Base-by-base conservation (phyloP, 2,329 filamentous ascomycete genomes). In the Cladophialophora immunda region DNA sequence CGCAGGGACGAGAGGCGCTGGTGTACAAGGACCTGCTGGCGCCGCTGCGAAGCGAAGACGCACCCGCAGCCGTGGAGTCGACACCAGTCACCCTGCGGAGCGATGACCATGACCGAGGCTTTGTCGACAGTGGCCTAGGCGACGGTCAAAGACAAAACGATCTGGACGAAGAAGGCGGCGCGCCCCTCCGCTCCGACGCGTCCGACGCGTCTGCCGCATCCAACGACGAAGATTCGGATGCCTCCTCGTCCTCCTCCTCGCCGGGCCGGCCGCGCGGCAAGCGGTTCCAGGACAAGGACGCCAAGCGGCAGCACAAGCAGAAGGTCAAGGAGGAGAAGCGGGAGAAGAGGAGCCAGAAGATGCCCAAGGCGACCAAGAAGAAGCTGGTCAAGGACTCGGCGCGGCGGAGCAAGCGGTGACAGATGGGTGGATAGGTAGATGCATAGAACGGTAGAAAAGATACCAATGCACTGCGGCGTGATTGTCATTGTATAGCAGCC, bases 361-460 rank as follows among this genome's bases (percentile, higher is more conserved):
- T 99, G 81, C 94, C 95, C 0, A 99, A 99, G 81, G 89, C 96
- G 77, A 72, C 97, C 36, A 99, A 99, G 86, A 98, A 97, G 84
- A 92, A 91, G 77, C 80, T 97, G 65, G 87, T 97, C 29, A 86
- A 85, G 64, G 83, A 83, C 69, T 84, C 85, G 17, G 83, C 87
- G 64, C 83, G 87, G 72, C 83, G 87, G 72, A 87, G 86, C 75
- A 90, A 91, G 81, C 72, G 71, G 47, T 75, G 47, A 61, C 9
- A 60, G 68, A 38, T 34, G 13, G 32, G 13, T 30, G 6, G 32
- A 34, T 34, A 30, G 32, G 11, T 34, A 34, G 11, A 34, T 34
- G 32, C 4, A 30, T 30, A 34, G 32, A 13, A 34, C 9, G 30
- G 30, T 4, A 32, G 30, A 32, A 9, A 32, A 32, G 30, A 32